phyloP scores from a whole-genome alignment of 495 filamentous ascomycete species.

The Daldinia loculata region DNA sequence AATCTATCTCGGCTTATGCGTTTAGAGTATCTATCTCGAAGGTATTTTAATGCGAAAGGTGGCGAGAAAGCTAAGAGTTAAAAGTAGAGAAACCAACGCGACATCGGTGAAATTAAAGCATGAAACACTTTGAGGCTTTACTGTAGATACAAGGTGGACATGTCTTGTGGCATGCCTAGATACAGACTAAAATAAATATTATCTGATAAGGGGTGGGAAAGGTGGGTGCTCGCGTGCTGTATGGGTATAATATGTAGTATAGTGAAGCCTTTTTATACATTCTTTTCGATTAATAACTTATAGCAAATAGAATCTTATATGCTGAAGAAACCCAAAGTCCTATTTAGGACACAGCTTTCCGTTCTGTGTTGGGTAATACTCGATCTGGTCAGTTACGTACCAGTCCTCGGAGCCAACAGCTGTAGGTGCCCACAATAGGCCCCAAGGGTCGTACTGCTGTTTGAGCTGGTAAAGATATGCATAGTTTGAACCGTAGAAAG shows the following conservation, averaged over 20 bases:
- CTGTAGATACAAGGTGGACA: too few relatives aligned
- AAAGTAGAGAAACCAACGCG: too few relatives aligned
- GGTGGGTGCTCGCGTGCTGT: background rate
- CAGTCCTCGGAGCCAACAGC: conserved; percentile 46
- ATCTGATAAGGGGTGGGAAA: background rate
- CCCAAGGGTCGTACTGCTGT: conserved; percentile 57
- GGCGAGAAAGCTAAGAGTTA: too few relatives aligned
- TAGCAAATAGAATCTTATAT: background rate
- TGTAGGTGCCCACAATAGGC: conserved; percentile 60
- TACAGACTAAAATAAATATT: background rate
- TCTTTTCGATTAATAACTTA: background rate
- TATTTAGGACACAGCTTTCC: conserved; percentile 37
- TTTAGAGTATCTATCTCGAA: too few relatives aligned
- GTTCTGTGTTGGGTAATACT: conserved; percentile 41
- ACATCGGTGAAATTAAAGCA: too few relatives aligned
- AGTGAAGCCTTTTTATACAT: background rate
- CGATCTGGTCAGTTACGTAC: conserved; percentile 37
- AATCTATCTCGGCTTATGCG: too few relatives aligned
- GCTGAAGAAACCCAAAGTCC: background rate
- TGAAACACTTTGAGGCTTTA: too few relatives aligned
- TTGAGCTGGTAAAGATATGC: conserved; percentile 54
- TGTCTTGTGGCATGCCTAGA: too few relatives aligned
- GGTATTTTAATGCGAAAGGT: too few relatives aligned
- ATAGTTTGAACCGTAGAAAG: conserved; percentile 63
- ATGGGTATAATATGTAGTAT: background rate